A percentile compares a stretch with the other conserved stretches of the same genome.
Evolutionary conservation across 2,329 filamentous ascomycete species (phyloP).

Genomic region (Ciborinia camelliae): DNA sequence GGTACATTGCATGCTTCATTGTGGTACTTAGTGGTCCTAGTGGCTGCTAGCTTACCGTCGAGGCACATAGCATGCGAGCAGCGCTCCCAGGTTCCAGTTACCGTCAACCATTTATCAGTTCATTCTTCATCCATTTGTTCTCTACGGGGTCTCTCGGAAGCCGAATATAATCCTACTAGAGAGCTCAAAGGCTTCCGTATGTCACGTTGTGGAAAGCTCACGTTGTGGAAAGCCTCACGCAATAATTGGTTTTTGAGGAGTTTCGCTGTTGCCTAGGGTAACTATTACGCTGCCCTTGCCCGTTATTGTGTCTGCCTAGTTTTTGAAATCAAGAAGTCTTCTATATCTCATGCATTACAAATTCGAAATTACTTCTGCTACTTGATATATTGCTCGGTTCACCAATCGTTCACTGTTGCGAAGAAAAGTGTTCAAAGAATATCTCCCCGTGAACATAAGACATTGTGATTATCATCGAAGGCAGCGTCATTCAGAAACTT

Average conservation of each 20-base stretch:
- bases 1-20: neutral
- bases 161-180: neutral
- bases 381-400: neutral
- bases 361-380: neutral
- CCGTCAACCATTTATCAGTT: no score
- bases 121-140: neutral
- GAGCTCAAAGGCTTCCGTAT: neutral
- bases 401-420: neutral
- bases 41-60: neutral
- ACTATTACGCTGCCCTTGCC: neutral
- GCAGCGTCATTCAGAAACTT: neutral
- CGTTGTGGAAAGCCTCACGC: neutral
- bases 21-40: neutral
- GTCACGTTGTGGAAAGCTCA: neutral
- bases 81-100: neutral
- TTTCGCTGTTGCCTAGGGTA: conserved; percentile 2
- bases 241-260: neutral
- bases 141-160: neutral
- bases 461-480: neutral
- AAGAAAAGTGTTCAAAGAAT: neutral
- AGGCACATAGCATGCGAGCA: neutral
- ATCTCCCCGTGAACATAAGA: neutral
- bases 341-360: neutral
- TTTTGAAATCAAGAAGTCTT: neutral
- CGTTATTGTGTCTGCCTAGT: neutral